Percentiles rank a stretch among this genome's conserved stretches.
These are phyloP conservation scores for Curvularia sp. DNA, from an alignment of 2,329 filamentous ascomycete genomes.

Conservation along the genomic window DNA sequence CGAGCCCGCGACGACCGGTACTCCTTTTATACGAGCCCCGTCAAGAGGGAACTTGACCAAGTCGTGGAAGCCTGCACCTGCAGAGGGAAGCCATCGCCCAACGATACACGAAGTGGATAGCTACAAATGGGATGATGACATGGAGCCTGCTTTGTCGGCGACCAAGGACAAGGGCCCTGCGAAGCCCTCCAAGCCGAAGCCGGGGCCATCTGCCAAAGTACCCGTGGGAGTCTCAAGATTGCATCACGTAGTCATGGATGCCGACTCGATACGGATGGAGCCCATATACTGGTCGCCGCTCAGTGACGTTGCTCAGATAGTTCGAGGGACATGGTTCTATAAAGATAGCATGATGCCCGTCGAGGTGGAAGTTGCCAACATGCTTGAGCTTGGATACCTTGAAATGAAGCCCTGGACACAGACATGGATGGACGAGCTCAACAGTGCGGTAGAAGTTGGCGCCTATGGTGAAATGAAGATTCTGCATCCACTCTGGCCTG, in stretches of 20 bases:
- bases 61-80: constrained; percentile 31
- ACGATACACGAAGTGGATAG: constrained; percentile 54
- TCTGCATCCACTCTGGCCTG: constrained; percentile 81
- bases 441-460: constrained; percentile 88
- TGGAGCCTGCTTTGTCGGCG: constrained; percentile 42
- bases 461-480: constrained; percentile 91
- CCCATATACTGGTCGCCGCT: constrained; percentile 98
- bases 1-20: constrained; percentile 55
- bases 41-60: constrained; percentile 50
- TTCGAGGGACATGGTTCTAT: constrained; percentile 96
- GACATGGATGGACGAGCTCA: constrained; percentile 90
- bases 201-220: constrained; percentile 64
- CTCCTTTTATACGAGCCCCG: constrained; percentile 60
- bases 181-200: constrained; percentile 34
- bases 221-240: constrained; percentile 89
- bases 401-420: constrained; percentile 88
- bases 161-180: constrained; percentile 41
- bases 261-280: constrained; percentile 71
- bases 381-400: constrained; percentile 87
- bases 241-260: constrained; percentile 84
- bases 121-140: constrained; percentile 58
- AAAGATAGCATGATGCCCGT: constrained; percentile 93
- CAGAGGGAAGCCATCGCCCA: constrained; percentile 44
- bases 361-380: constrained; percentile 84
- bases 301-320: constrained; percentile 83